Evolutionary conservation across 148 eudicot genomes (phyloP), one percentile per base, ranked within the genome.

Genomic region (Oxyria digyna): DNA sequence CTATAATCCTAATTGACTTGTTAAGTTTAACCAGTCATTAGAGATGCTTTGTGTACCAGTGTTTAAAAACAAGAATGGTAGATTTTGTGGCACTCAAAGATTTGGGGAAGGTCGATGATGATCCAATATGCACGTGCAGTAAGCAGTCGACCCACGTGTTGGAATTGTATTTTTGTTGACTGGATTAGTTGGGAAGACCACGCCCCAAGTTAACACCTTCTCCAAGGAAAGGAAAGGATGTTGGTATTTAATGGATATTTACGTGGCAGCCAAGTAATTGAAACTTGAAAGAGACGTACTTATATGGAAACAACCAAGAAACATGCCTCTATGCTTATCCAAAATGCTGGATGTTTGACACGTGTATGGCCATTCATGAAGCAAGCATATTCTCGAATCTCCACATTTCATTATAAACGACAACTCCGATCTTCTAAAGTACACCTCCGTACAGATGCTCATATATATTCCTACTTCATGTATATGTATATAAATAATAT

Each of bases 61-160:
- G n/a, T n/a, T n/a, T n/a, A n/a, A n/a, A n/a, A n/a, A n/a, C n/a
- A n/a, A n/a, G n/a, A n/a, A n/a, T n/a, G n/a, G n/a, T n/a, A n/a
- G n/a, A n/a, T n/a, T n/a, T n/a, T n/a, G n/a, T n/a, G n/a, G n/a
- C n/a, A n/a, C n/a, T n/a, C n/a, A n/a, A n/a, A n/a, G n/a, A n/a
- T n/a, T n/a, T n/a, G n/a, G n/a, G n/a, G n/a, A n/a, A n/a, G n/a
- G n/a, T n/a, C n/a, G n/a, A n/a, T n/a, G n/a, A n/a, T n/a, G n/a
- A n/a, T n/a, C n/a, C n/a, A n/a, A n/a, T n/a, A n/a, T n/a, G n/a
- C n/a, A n/a, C n/a, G n/a, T n/a, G n/a, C n/a, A n/a, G n/a, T n/a
- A n/a, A n/a, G n/a, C n/a, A n/a, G n/a, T n/a, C n/a, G 64, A 18
- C 35, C 35, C 64, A 57, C 35, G 18, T 57, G 64, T 57, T 57